Base-by-base conservation (phyloP, 768 basidiomycete genomes). In the Amanita muscaria region DNA sequence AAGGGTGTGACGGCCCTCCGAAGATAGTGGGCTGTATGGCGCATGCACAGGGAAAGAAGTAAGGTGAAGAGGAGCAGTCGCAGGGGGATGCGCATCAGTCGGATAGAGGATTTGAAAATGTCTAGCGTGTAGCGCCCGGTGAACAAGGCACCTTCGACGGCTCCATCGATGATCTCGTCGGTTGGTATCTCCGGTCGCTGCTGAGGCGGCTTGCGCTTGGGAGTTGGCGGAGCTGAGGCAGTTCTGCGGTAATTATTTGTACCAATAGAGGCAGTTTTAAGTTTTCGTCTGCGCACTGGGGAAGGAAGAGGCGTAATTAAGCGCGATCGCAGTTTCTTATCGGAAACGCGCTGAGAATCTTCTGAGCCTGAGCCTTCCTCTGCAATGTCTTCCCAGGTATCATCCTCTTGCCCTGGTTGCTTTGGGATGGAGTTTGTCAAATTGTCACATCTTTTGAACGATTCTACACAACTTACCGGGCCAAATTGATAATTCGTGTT, bases 21-120 rank as follows among this genome's bases (percentile, higher is more conserved):
- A 44, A 87, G 41, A 0, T 67, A 68, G 5, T 53, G 37, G 6
- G 69, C 64, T 37, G 80, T 58, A 25, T 57, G 53, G n/a, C 56
- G 58, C 5, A 74, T 38, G 49, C 76, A 50, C 44, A 72, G 51
- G 5, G 73, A 64, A 25, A 83, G 61, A 49, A 80, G 49, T 62
- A 64, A 77, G 8, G 79, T 23, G 48, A 72, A 71, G 18, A 81
- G 51, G 27, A 80, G 52, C 47, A 80, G 41, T 5, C 71, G 69
- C 11, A 88, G 65, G 1, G 83, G 83, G 43, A 54, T 64, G 31
- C 74, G 72, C 47, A 85, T 65, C 23, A 76, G 65, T 14, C 62
- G 56, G 32, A 83, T 51, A 0, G 76, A 70, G 15, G 59, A 64
- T 32, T 56, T 57, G 45, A 79, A 21, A 27, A 87, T 59, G 52